Conservation (phyloP, 768 basidiomycete species). For the Collybia sordida region DNA sequence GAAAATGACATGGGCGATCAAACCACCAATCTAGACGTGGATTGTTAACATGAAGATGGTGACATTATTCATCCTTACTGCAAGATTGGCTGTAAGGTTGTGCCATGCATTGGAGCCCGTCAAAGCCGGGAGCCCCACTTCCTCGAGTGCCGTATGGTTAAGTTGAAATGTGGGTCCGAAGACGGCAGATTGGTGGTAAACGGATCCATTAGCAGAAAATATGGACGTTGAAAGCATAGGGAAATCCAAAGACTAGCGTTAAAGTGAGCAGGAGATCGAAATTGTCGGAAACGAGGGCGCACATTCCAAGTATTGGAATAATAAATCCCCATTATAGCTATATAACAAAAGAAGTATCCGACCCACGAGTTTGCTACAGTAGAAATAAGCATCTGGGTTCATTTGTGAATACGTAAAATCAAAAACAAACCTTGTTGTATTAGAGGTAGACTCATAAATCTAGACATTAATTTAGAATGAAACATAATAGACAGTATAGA, state of each 20-base stretch:
- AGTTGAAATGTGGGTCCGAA: slow-evolving; percentile 51
- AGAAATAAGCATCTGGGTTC: background rate
- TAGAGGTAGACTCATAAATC: slow-evolving; percentile 53
- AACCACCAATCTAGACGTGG: slow-evolving; percentile 49
- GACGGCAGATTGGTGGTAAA: slow-evolving; percentile 54
- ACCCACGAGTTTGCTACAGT: slow-evolving; percentile 54
- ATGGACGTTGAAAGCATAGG: slow-evolving; percentile 64
- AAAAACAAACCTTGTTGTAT: slow-evolving; percentile 49
- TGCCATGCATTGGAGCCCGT: slow-evolving; percentile 56
- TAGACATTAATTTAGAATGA: slow-evolving; percentile 6
- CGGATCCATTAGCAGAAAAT: slow-evolving; percentile 52
- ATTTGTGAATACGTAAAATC: background rate
- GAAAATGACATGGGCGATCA: slow-evolving; percentile 53
- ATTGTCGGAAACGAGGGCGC: slow-evolving; percentile 13
- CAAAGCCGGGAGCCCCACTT: slow-evolving; percentile 47
- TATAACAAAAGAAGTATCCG: slow-evolving; percentile 52
- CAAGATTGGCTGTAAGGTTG: slow-evolving; percentile 46
- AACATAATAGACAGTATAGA: background rate
- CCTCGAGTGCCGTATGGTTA: slow-evolving; percentile 52
- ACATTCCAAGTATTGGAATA: slow-evolving; percentile 66
- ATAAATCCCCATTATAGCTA: slow-evolving; percentile 54
- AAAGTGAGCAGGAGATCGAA: background rate
- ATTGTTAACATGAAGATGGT: background rate
- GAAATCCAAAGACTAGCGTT: slow-evolving; percentile 44
- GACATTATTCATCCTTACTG: slow-evolving; percentile 26